Evolutionary conservation across 768 basidiomycete species (phyloP).

Genomic region (Leccinum aurantiacum): DNA sequence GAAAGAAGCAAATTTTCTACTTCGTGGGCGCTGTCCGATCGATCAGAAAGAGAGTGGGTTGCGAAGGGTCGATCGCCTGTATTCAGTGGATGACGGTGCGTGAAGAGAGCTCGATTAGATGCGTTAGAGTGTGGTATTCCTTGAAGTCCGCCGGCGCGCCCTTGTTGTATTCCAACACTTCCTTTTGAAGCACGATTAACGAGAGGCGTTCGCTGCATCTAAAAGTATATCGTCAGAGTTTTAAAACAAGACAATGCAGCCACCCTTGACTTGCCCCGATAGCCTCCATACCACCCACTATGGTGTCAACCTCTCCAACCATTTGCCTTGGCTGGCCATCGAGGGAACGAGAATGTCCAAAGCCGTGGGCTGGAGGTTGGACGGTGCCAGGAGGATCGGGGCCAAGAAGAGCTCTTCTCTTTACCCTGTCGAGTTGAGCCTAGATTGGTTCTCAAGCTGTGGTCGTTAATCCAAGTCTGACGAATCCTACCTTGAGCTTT

Average conservation of each 20-base stretch:
- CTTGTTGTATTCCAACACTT: slow-evolving; percentile 34
- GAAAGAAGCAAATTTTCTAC: slow-evolving; percentile 64
- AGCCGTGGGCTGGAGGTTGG: slow-evolving; percentile 20
- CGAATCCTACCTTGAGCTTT: slow-evolving; percentile 64
- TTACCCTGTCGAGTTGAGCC: slow-evolving; percentile 80
- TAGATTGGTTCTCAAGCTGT: slow-evolving; percentile 26
- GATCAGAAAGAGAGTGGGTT: slow-evolving; percentile 50
- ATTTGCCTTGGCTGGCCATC: slow-evolving; percentile 21
- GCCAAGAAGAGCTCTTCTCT: slow-evolving; percentile 75
- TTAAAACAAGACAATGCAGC: not conserved
- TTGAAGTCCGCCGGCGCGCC: slow-evolving; percentile 34
- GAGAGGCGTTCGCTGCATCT: slow-evolving; percentile 75
- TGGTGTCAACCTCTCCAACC: slow-evolving; percentile 40
- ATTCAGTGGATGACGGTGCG: slow-evolving; percentile 46
- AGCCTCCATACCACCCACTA: slow-evolving; percentile 66
- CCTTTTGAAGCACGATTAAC: slow-evolving; percentile 45
- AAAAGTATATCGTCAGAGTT: slow-evolving; percentile 5
- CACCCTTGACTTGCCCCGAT: slow-evolving; percentile 45
- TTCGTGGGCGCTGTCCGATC: slow-evolving; percentile 67
- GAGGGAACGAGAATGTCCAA: slow-evolving; percentile 17
- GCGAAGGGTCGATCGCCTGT: slow-evolving; percentile 43
- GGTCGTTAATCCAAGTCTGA: not conserved
- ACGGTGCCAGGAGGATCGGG: slow-evolving; percentile 25
- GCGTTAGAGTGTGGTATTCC: slow-evolving; percentile 23
- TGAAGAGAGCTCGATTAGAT: slow-evolving; percentile 22